These are phyloP conservation scores for Penicillium robsamsonii DNA, from an alignment of 495 filamentous ascomycete genomes.

Conservation along the genomic window DNA sequence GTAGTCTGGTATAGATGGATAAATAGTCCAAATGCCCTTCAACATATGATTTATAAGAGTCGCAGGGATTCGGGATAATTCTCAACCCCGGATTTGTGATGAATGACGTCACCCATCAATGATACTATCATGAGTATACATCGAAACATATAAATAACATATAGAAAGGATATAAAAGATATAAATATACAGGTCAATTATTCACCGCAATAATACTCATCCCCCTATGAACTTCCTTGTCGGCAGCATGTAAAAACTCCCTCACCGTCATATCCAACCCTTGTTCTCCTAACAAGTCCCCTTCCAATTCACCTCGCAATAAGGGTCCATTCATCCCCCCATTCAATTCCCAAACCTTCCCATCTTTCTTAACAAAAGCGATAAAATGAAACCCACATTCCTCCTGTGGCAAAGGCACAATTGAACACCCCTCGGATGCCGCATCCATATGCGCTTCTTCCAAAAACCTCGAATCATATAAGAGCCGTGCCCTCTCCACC, in stretches of 20 bases:
- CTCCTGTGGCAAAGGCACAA: slow-evolving; percentile 60
- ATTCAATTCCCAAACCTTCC: slow-evolving; percentile 79
- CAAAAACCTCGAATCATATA: slow-evolving; percentile 66
- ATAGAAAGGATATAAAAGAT: neutral
- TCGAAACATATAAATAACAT: neutral
- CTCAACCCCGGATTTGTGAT: slow-evolving; percentile 7
- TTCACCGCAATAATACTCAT: slow-evolving; percentile 60
- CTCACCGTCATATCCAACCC: slow-evolving; percentile 62
- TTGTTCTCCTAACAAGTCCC: slow-evolving; percentile 65
- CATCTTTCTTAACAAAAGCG: slow-evolving; percentile 71
- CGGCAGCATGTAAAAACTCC: slow-evolving; percentile 58
- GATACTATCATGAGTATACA: neutral
- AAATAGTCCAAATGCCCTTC: no score
- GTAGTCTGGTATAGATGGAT: neutral
- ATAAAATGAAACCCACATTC: slow-evolving; percentile 72
- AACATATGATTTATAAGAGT: neutral
- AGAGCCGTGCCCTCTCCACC: slow-evolving; percentile 54
- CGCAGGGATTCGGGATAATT: neutral
- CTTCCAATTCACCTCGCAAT: slow-evolving; percentile 60
- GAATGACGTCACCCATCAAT: neutral
- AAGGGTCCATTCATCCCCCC: slow-evolving; percentile 72
- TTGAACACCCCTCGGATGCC: slow-evolving; percentile 64
- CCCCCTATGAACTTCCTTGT: slow-evolving; percentile 53
- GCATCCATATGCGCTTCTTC: slow-evolving; percentile 69
- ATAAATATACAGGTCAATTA: neutral